These are phyloP conservation scores for barley (Hordeum vulgare) DNA, from an alignment of 176 grass and related monocot genomes.

Conservation along the genomic window DNA sequence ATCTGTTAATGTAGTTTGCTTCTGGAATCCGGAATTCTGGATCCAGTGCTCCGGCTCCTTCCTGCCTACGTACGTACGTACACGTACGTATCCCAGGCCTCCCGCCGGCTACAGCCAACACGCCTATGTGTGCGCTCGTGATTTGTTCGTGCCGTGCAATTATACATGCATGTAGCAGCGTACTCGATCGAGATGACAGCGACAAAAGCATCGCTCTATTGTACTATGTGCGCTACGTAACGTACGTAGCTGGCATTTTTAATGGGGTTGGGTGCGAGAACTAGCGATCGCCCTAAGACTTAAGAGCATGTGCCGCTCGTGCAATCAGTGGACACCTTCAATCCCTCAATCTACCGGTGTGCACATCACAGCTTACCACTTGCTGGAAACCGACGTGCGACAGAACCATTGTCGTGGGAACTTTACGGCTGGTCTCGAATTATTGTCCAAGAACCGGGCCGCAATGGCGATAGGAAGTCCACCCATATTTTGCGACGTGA, in stretches of 20 bases:
- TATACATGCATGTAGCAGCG: background rate
- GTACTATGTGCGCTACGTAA: no score
- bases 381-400: background rate
- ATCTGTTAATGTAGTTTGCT: background rate
- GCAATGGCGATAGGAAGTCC: background rate
- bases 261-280: background rate
- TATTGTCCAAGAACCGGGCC: background rate
- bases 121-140: background rate
- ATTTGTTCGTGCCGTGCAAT: background rate
- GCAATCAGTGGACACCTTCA: background rate
- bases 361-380: background rate
- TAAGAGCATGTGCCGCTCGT: background rate
- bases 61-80: no score
- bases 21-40: background rate
- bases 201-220: background rate
- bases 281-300: background rate
- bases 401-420: no score
- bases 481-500: background rate
- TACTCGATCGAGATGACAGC: background rate
- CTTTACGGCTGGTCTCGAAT: background rate
- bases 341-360: background rate
- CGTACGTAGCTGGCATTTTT: background rate
- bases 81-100: background rate
- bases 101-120: background rate
- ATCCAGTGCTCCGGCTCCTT: background rate